phyloP scores from a whole-genome alignment of 306 rosid species.

The Lathyrus sativus region DNA sequence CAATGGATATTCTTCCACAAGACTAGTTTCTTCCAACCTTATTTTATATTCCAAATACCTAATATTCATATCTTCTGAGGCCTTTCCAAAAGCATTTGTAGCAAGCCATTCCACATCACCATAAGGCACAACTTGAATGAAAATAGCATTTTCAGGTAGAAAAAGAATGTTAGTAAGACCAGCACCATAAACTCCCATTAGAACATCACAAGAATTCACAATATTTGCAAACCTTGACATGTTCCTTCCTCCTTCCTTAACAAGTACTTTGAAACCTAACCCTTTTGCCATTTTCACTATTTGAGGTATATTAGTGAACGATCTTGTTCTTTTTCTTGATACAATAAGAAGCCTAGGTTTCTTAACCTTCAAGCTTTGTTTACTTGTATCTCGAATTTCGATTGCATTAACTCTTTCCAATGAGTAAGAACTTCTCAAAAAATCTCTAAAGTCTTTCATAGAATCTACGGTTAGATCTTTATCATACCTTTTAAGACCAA shows the following conservation, averaged over 20 bases:
- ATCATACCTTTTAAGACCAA: constrained; percentile 65
- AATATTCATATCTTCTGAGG: constrained; percentile 68
- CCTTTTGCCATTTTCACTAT: constrained; percentile 55
- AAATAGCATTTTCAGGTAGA: constrained; percentile 75
- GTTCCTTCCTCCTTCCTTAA: constrained; percentile 52
- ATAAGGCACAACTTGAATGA: constrained; percentile 74
- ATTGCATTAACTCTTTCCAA: constrained; percentile 54
- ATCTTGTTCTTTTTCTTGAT: constrained; percentile 64
- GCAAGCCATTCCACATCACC: constrained; percentile 80
- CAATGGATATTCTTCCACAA: constrained; percentile 65
- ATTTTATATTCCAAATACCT: constrained; percentile 79
- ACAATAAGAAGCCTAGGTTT: constrained; percentile 71
- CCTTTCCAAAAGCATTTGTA: constrained; percentile 50
- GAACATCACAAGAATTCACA: constrained; percentile 85
- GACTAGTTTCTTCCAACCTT: constrained; percentile 66
- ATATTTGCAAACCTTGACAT: constrained; percentile 52
- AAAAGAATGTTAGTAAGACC: constrained; percentile 87
- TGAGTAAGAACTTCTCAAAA: constrained; percentile 60
- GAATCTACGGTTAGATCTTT: constrained; percentile 72
- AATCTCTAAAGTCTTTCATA: constrained; percentile 69
- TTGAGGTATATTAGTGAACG: constrained; percentile 62
- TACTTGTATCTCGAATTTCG: constrained; percentile 33
- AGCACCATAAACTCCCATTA: constrained; percentile 96
- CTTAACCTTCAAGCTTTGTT: background rate
- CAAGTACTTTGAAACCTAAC: constrained; percentile 63